Evolutionary conservation across 2,329 filamentous ascomycete genomes (phyloP), one percentile per base, ranked within the genome.

Genomic region (Pestalotiopsis sp.): DNA sequence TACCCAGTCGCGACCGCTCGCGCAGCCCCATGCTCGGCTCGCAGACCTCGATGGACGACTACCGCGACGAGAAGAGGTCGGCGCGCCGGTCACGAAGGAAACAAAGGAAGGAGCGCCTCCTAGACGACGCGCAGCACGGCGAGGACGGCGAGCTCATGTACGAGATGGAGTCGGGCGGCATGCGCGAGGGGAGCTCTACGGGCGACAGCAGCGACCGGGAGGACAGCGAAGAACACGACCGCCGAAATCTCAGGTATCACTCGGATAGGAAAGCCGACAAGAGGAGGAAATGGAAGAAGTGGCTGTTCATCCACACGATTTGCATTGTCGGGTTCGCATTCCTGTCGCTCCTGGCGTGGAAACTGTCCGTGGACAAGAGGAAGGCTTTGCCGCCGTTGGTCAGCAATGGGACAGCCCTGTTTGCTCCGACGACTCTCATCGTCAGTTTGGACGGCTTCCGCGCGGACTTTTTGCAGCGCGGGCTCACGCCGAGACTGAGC

Each of bases 401-500:
- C 70, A 91, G 86, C 83, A 99, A 99, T 78, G 96, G 96, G 67
- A 97, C 94, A 0, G 92, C 94, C 2, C 83, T 93, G 4, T 99
- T 98, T 78, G 92, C 90, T 11, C 94, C 95, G 0, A 99, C 96
- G 0, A 98, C 96, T 1, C 92, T 99, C 69, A 85, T 98, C 67
- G 93, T 99, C 77, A 98, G 95, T 60, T 86, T 99, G 20, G 96
- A 99, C 80, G 96, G 96, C 3, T 98, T 99, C 83, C 91, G 96
- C 17, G 95, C 96, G 23, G 96, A 98, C 78, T 98, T 98, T 76
- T 84, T 99, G 56, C 89, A 92, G 71, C 90, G 94, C 14, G 92
- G 91, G 0, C 82, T 98, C 39, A 98, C 95, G 1, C 96, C 95
- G 0, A 90, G 91, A 2, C 84, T 99, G 9, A 93, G 90, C 73